Evolutionary conservation across 768 basidiomycete genomes (phyloP).

Genomic region (Coprinopsis sp.): DNA sequence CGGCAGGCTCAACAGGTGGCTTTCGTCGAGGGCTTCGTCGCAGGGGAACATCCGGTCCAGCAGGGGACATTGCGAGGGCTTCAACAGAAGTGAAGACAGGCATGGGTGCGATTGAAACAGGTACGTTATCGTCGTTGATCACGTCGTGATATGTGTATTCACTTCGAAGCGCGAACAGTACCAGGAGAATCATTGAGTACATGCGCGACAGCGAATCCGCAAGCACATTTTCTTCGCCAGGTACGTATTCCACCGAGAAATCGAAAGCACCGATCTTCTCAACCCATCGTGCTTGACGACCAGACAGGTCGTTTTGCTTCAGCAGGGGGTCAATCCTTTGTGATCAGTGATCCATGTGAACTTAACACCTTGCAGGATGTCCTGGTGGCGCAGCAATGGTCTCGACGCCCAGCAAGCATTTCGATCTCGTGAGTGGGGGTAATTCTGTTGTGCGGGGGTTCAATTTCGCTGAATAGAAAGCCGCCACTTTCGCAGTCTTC

Average conservation of each 20-base stretch:
- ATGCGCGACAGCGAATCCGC: slow-evolving; percentile 37
- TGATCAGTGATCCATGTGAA: slow-evolving; percentile 31
- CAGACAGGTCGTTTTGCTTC: slow-evolving; percentile 28
- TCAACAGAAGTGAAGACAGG: no score
- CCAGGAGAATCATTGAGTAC: slow-evolving; percentile 22
- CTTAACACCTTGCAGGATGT: slow-evolving; percentile 22
- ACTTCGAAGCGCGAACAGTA: slow-evolving; percentile 14
- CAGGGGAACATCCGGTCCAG: no score
- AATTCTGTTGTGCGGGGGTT: slow-evolving; percentile 30
- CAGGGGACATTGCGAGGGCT: no score
- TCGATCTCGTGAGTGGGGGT: slow-evolving; percentile 37
- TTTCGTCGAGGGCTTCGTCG: neutral
- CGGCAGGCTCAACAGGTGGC: neutral
- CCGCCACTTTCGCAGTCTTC: slow-evolving; percentile 26
- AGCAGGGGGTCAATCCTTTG: slow-evolving; percentile 22
- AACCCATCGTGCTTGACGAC: slow-evolving; percentile 29
- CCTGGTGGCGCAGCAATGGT: slow-evolving; percentile 22
- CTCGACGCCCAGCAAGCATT: slow-evolving; percentile 31
- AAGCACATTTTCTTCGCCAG: slow-evolving; percentile 33
- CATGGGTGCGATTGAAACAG: no score
- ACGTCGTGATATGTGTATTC: slow-evolving; percentile 19
- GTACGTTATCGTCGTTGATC: neutral
- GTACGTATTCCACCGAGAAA: slow-evolving; percentile 27
- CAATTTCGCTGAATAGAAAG: slow-evolving; percentile 28
- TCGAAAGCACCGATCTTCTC: slow-evolving; percentile 27